Base-by-base conservation (phyloP, 2,329 filamentous ascomycete genomes). In the Diaporthe citriasiana region DNA sequence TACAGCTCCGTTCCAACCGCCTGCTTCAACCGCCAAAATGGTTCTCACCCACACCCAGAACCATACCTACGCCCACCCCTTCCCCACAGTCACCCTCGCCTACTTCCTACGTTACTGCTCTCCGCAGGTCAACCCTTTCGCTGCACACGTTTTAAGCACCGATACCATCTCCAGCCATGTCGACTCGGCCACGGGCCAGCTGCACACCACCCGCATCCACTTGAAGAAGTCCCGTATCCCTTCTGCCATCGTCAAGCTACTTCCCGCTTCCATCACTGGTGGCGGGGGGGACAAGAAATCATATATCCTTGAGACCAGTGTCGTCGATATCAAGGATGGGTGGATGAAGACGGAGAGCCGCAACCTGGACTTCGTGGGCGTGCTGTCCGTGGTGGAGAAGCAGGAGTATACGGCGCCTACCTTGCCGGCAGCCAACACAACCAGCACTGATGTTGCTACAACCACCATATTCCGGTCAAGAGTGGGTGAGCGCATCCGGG, bases 81-180 rank as follows among this genome's bases (percentile, higher is more conserved):
- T 96, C 85, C 92, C 93, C 76, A 94, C 94, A 82, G 94, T 97
- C 76, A 95, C 94, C 65, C 92, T 97, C 82, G 94, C 94, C 85
- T 97, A 95, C 88, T 97, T 96, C 85, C 92, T 97, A 66, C 93
- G 94, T 77, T 97, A 97, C 84, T 95, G 93, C 74, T 90, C 89
- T 7, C 88, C 89, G 40, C 86, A 90, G 77, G 85, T 90, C 77
- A 97, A 96, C 80, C 94, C 94, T 9, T 95, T 96, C 85, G 92
- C 92, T 77, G 91, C 90, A 76, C 94, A 97, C 85, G 94, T 97
- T 70, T 87, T 95, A 78, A 94, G 93, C 80, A 95, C 93, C 82
- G 94, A 97, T 83, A 95, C 93, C 79, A 94, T 97, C 82, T 90
- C 91, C 65, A 93, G 91, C 77, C 87, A 89, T 82, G 90, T 94